Evolutionary conservation across 2,329 filamentous ascomycete species (phyloP).

Genomic region (Penicillium capsulatum): DNA sequence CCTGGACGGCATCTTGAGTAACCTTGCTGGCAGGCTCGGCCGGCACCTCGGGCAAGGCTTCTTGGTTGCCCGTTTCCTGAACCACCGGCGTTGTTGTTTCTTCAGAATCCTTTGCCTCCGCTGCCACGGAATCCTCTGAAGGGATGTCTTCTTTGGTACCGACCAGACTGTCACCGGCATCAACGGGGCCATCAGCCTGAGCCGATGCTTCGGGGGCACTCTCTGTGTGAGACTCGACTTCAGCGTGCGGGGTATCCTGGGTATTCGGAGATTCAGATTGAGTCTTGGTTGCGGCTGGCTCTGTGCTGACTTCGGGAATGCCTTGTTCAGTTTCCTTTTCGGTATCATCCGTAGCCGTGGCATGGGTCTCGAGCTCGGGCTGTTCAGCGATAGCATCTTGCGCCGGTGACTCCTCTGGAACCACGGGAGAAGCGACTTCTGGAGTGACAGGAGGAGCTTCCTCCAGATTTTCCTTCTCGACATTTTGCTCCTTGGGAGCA

Average conservation of each 20-base stretch:
- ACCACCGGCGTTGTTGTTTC: too few species aligned
- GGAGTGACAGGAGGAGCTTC: conserved; percentile 6
- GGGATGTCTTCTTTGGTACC: too few species aligned
- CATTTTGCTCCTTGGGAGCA: conserved; percentile 9
- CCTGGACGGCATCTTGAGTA: too few species aligned
- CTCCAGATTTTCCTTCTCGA: conserved; percentile 20
- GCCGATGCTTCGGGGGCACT: conserved; percentile 1
- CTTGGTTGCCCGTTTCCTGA: too few species aligned
- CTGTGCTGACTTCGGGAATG: background rate
- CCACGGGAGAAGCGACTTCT: conserved; percentile 12
- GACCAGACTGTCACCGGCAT: too few species aligned
- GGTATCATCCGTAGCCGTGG: background rate
- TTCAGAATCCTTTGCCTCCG: too few species aligned
- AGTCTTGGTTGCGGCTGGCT: too few species aligned
- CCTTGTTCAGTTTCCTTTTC: background rate
- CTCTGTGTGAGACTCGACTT: conserved; percentile 7
- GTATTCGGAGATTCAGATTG: conserved; percentile 5
- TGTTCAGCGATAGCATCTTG: conserved; percentile 6
- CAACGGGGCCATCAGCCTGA: background rate
- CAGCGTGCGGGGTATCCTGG: background rate
- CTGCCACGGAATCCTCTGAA: too few species aligned
- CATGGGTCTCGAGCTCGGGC: conserved; percentile 3
- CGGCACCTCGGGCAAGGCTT: too few species aligned
- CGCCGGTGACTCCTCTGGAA: background rate
- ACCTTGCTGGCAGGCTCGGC: too few species aligned